These are phyloP conservation scores for Ilex aquifolium DNA, from an alignment of 257 asterid genomes.

Conservation along the genomic window DNA sequence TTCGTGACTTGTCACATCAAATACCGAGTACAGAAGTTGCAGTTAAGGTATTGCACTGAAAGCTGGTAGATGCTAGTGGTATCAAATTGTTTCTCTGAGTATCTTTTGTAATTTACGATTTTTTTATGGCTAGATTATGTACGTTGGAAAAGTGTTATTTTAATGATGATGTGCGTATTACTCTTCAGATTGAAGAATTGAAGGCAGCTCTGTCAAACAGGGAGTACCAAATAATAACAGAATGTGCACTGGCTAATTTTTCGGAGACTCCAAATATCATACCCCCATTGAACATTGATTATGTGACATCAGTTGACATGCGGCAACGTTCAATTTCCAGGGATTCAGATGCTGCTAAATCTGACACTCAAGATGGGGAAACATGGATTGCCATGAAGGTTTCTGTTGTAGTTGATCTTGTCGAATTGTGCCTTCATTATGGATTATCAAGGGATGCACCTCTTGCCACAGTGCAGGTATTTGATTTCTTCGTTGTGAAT, in stretches of 20 bases:
- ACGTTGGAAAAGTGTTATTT: background rate
- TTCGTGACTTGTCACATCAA: constrained; percentile 81
- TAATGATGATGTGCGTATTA: constrained; percentile 9
- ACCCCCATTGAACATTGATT: constrained; percentile 53
- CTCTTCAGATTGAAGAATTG: constrained; percentile 72
- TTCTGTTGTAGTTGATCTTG: constrained; percentile 59
- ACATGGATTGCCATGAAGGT: constrained; percentile 59
- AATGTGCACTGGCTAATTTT: constrained; percentile 79
- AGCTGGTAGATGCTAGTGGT: background rate
- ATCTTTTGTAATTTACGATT: no score
- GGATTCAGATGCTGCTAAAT: constrained; percentile 36
- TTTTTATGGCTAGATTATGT: no score
- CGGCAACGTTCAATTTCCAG: constrained; percentile 31
- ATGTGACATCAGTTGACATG: constrained; percentile 37
- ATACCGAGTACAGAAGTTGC: constrained; percentile 72
- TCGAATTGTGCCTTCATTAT: constrained; percentile 83
- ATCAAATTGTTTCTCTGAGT: no score
- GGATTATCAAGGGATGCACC: constrained; percentile 80
- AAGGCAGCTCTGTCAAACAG: constrained; percentile 91
- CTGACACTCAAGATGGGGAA: constrained; percentile 41
- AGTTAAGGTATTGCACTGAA: constrained; percentile 46
- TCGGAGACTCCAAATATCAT: constrained; percentile 76
- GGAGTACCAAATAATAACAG: constrained; percentile 84
- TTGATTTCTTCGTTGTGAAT: background rate
- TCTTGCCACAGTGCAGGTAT: constrained; percentile 91